phyloP scores from a whole-genome alignment of 139 green algal genomes.

The Chlorella sp. region DNA sequence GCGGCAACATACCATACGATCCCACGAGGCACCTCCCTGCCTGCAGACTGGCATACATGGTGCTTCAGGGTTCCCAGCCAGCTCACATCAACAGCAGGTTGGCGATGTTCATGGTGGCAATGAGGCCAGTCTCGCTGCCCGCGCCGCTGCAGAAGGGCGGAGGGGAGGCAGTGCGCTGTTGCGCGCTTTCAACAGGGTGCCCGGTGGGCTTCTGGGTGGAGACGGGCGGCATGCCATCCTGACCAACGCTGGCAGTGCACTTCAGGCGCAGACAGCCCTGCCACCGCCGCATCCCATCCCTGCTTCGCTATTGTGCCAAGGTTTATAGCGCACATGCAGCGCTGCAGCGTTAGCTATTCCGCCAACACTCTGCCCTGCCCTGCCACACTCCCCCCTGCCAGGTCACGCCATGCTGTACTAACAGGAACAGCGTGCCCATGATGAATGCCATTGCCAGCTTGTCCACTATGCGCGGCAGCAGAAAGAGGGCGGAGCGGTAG shows the following conservation, averaged over 20 bases:
- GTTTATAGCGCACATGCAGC: too few relatives aligned
- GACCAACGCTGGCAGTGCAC: too few relatives aligned
- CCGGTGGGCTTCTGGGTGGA: too few relatives aligned
- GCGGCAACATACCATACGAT: too few relatives aligned
- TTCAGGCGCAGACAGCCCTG: too few relatives aligned
- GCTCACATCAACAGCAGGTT: conserved; percentile 3
- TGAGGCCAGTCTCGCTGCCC: background rate
- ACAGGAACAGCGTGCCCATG: background rate
- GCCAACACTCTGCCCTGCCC: too few relatives aligned
- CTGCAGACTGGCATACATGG: too few relatives aligned
- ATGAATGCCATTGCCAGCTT: background rate
- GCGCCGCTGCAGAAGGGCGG: background rate
- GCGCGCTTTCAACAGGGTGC: background rate
- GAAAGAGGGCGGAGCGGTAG: background rate
- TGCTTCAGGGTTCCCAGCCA: background rate
- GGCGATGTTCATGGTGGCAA: background rate
- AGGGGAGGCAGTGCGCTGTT: background rate
- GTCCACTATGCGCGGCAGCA: background rate
- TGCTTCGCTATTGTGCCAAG: too few relatives aligned
- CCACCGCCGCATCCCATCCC: too few relatives aligned
- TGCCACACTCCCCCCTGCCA: background rate
- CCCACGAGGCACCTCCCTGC: too few relatives aligned
- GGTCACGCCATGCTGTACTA: background rate
- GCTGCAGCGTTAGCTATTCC: too few relatives aligned
- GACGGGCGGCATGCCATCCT: too few relatives aligned